Base-by-base conservation (phyloP, 148 eudicot species). In the Oxyria digyna region DNA sequence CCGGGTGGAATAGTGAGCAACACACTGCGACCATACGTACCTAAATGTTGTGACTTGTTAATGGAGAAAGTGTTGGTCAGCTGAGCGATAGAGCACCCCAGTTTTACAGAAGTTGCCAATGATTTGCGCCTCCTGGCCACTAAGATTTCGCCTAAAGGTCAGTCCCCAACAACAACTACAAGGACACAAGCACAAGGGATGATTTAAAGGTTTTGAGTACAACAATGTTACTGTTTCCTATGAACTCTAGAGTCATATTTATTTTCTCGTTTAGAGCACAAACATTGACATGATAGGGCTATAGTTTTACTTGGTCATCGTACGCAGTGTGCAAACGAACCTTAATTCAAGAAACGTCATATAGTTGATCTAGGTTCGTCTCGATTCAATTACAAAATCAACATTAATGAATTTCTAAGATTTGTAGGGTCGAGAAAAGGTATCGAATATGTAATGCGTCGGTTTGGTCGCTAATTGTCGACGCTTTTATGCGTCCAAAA, bases 41-140 rank as follows among this genome's bases (percentile, higher is more conserved):
- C 96, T 2, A 95, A 85, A 40, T 62, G 75, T 0, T 93, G 98
- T 68, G 95, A 90, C 63, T 76, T 81, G 18, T 67, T 93, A 33
- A 93, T 90, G 98, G 95, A 89, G 82, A n/a, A 86, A 87, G 76
- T 93, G 96, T 72, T 93, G 98, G 98, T 82, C 92, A 6, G 78
- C 98, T 0, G 96, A 93, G 79, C 96, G 73, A 68, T 83, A 1
- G 92, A 87, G 62, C 86, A 96, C 76, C 98, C 90, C 0, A 82
- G 71, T 70, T 93, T 93, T 79, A 87, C 95, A 0, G 92, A 87
- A 75, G 82, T 90, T 27, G 96, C 83, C 4, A 82, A 88, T 17
- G 84, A 85, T 71, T 81, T 94, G 41, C 87, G 97, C 13, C 24
- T 74, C 1, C 86, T 88, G 86, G 86, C 97, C 0, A 50, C 85